Percentiles rank a stretch among this genome's conserved stretches.
phyloP scores from a whole-genome alignment of 306 rosid genomes.

The Potentilla sterilis region DNA sequence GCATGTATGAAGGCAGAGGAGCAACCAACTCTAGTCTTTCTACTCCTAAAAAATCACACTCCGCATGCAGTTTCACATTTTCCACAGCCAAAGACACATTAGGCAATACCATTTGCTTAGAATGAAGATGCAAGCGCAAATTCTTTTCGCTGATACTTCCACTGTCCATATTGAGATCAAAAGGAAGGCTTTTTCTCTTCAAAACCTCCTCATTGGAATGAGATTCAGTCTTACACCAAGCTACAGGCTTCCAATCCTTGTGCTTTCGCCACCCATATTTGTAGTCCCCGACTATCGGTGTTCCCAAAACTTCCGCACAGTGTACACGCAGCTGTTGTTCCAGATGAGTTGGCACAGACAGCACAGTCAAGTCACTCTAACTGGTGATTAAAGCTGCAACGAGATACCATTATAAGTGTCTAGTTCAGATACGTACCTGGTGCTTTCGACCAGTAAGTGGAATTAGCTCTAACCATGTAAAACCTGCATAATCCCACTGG shows the following conservation, averaged over 20 bases:
- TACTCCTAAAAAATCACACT: conserved; percentile 52
- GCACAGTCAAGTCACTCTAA: conserved; percentile 10
- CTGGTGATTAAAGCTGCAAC: not conserved
- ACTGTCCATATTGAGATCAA: conserved; percentile 57
- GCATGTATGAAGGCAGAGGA: conserved; percentile 74
- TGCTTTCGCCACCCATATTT: conserved; percentile 93
- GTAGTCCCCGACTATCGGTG: conserved; percentile 94
- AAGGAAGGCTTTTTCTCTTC: conserved; percentile 54
- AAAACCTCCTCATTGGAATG: conserved; percentile 38
- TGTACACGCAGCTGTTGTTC: conserved; percentile 80
- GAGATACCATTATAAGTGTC: conserved; percentile 9
- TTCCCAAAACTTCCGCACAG: conserved; percentile 88
- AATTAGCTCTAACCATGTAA: conserved; percentile 81
- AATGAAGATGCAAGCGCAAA: conserved; percentile 81
- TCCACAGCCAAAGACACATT: conserved; percentile 57
- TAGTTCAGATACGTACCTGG: conserved; percentile 54
- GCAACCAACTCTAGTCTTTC: conserved; percentile 62
- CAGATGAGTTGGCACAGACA: not conserved
- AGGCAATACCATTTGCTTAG: conserved; percentile 78
- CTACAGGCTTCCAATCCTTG: conserved; percentile 53
- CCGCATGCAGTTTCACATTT: conserved; percentile 41
- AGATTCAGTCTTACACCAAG: conserved; percentile 30
- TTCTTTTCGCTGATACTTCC: conserved; percentile 65
- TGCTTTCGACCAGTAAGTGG: conserved; percentile 95
- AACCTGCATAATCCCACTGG: conserved; percentile 53